Evolutionary conservation across 2,329 filamentous ascomycete genomes (phyloP), one percentile per base, ranked within the genome.

Genomic region (Colletotrichum sp.): DNA sequence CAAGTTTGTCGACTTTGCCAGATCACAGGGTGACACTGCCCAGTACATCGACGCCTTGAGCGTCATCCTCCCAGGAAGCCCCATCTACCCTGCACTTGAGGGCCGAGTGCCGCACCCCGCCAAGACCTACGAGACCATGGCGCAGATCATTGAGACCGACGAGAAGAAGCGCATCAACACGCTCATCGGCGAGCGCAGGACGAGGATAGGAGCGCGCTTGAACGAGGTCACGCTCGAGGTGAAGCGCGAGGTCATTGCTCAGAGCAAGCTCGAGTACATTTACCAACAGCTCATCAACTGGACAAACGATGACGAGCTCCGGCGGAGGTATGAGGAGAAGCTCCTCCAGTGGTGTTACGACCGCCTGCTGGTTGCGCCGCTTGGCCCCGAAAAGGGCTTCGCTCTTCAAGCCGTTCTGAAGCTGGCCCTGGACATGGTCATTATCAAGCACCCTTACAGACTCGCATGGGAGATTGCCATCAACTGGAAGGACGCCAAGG

Each of bases 381-480:
- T 88, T 2, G 92, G 93, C 5, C 83, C 86, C 4, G 87, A 92
- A 73, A 98, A 98, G 84, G 81, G 85, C 1, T 84, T 87, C 21
- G 96, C 97, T 83, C 90, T 94, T 30, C 87, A 92, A 43, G 92
- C 94, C 77, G 93, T 98, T 0, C 85, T 94, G 80, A 93, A 94
- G 75, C 87, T 97, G 68, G 96, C 96, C 1, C 92, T 93, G 77
- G 97, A 96, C 76, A 98, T 99, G 94, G 96, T 99, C 76, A 94
- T 98, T 75, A 97, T 99, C 82, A 96, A 96, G 79, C 96, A 98
- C 79, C 95, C 95, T 0, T 98, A 94, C 84, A 92, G 93, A 77
- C 89, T 97, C 18, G 97, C 97, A 0, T 99, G 97, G 97, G 94
- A 95, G 79, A 93, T 98, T 76, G 90, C 94, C 34, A 88, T 99